Conservation (phyloP, 768 basidiomycete genomes). For the Tephrocybe sp. region DNA sequence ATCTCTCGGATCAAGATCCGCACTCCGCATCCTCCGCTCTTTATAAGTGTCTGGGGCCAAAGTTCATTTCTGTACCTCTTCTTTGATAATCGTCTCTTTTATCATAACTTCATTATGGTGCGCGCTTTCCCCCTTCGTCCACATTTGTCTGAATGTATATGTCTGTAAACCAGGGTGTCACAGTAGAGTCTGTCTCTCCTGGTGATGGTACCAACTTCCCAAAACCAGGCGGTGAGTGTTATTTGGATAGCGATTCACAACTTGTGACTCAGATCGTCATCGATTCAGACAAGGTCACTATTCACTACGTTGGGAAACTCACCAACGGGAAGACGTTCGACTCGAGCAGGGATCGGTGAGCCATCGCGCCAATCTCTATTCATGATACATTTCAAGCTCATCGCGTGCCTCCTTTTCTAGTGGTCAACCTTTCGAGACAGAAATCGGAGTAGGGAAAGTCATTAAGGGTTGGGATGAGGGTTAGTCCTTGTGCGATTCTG, state of each 20-base stretch:
- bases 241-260: constrained; percentile 2
- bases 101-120: constrained; percentile 29
- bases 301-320: constrained; percentile 81
- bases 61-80: constrained; percentile 25
- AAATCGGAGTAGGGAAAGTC: constrained; percentile 78
- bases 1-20: constrained; percentile 75
- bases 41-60: constrained; percentile 40
- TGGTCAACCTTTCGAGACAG: constrained; percentile 55
- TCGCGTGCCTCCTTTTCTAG: constrained; percentile 32
- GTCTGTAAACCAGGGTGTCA: constrained; percentile 58
- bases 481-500: constrained; percentile 26
- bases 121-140: constrained; percentile 21
- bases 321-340: constrained; percentile 64
- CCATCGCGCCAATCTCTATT: constrained; percentile 10
- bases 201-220: constrained; percentile 71
- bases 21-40: constrained; percentile 48
- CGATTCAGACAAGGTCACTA: constrained; percentile 58
- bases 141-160: constrained; percentile 14
- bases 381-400: neutral
- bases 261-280: constrained; percentile 18
- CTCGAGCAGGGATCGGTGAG: constrained; percentile 74
- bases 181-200: constrained; percentile 48
- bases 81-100: constrained; percentile 30
- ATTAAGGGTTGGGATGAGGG: constrained; percentile 94
- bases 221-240: constrained; percentile 60